Percentiles rank a stretch among this genome's conserved stretches.
Conservation (phyloP, 129 eudicot genomes). For the Logfia minima region DNA sequence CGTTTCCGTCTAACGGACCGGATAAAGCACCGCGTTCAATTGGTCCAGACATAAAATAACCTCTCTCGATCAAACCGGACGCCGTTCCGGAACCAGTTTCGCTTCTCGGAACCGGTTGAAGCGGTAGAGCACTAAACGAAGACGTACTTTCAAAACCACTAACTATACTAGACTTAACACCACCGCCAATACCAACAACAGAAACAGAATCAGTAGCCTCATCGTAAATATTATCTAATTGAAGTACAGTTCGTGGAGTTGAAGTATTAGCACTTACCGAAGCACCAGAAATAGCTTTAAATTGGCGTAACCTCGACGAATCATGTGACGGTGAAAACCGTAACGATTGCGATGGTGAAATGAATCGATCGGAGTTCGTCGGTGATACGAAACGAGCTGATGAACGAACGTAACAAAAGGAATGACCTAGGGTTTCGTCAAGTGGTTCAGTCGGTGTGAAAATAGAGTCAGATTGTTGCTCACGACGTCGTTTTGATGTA, state of each 20-base stretch:
- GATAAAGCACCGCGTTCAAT: constrained; percentile 91
- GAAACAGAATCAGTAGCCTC: constrained; percentile 42
- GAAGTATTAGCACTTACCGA: constrained; percentile 83
- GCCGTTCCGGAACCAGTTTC: constrained; percentile 44
- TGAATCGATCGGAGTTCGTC: constrained; percentile 75
- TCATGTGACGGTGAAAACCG: constrained; percentile 56
- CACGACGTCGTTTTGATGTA: constrained; percentile 30
- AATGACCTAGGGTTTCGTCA: constrained; percentile 97
- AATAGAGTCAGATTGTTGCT: constrained; percentile 40
- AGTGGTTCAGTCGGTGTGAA: constrained; percentile 52
- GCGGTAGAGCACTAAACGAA: constrained; percentile 69
- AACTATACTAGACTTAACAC: constrained; percentile 46
- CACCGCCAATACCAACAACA: constrained; percentile 33
- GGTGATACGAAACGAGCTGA: constrained; percentile 77
- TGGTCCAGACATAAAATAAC: constrained; percentile 90
- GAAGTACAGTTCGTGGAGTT: constrained; percentile 74
- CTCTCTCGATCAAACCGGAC: constrained; percentile 47
- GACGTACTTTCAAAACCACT: constrained; percentile 90
- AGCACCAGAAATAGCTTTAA: constrained; percentile 94
- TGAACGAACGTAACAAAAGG: constrained; percentile 85
- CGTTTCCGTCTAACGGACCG: constrained; percentile 60
- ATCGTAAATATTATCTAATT: constrained; percentile 47
- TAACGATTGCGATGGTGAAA: constrained; percentile 75
- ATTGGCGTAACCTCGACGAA: constrained; percentile 30
- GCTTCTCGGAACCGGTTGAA: constrained; percentile 70